Evolutionary conservation across 371 early-diverging fungal species (phyloP), one percentile per base, ranked within the genome.

Genomic region (Polyrhizophydium stewartii): DNA sequence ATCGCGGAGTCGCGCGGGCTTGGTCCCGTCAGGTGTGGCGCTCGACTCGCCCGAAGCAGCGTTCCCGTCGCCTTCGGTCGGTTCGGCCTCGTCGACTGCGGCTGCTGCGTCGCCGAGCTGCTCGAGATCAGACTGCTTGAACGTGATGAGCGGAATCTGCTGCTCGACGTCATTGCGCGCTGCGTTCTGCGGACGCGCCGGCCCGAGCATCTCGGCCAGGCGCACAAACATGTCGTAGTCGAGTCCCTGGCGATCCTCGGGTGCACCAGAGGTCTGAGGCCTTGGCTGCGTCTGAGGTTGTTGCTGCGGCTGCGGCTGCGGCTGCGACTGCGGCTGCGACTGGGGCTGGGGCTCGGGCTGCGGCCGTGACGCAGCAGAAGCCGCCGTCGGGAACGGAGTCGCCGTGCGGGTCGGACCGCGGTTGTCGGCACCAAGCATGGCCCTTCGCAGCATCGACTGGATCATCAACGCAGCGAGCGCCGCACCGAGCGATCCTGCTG

Each of bases 191-290:
- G 72, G 68, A 22, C 72, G 57, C 12, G 72, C 75, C 2, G 75
- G 75, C 0, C 75, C 75, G 28, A 75, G 38, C 27, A 75, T 17
- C 55, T 75, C 72, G n/a, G 68, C 75, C 7, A 75, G 47, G 31
- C 72, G 62, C 19, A 75, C 51, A 7, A 75, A 45, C 10, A 56
- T 63, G 40, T 75, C 75, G 51, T 75, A 75, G 24, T 51, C 40
- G 10, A 52, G 35, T 17, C 63, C 67, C 7, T 47, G 3, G 35
- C 7, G 35, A 7, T 13, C 35, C 3, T 13, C 35, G 35, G 13
- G 35, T 35, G 7, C 35, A 35, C 35, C 35, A 3, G 7, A 35
- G 13, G 35, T 13, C 35, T 13, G 49, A 47, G 16, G 3, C 28
- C 49, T 47, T 13, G 7, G 35, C 35, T 13, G 13, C 3, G 7